Evolutionary conservation across 1,284 basidiomycete genomes (phyloP).

Genomic region (Pseudozyma tsukubaensis): DNA sequence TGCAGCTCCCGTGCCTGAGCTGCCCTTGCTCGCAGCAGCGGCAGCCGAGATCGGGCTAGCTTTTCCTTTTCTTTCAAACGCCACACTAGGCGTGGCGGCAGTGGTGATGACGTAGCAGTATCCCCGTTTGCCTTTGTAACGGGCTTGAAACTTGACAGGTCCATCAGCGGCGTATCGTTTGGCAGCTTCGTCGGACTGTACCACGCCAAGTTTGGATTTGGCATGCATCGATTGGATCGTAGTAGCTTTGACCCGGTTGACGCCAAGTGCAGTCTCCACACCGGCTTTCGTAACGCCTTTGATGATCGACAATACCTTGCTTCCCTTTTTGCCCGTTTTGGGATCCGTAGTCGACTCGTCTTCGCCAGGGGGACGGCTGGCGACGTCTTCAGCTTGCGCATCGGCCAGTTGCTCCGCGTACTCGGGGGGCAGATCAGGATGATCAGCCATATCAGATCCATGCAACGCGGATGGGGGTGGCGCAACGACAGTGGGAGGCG

Average conservation of each 20-base stretch:
- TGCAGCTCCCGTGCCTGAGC: conserved; percentile 11
- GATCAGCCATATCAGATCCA: conserved; percentile 34
- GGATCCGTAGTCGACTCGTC: conserved; percentile 38
- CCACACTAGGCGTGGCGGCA: conserved; percentile 65
- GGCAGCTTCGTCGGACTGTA: conserved; percentile 37
- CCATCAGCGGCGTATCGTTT: conserved; percentile 36
- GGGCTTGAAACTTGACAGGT: conserved; percentile 54
- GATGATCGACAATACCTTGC: conserved; percentile 55
- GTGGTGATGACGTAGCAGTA: conserved; percentile 63
- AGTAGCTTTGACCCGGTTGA: conserved; percentile 66
- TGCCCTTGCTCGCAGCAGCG: conserved; percentile 27
- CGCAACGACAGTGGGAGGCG: conserved; percentile 66
- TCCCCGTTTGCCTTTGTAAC: conserved; percentile 64
- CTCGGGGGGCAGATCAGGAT: conserved; percentile 58
- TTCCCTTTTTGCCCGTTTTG: conserved; percentile 50
- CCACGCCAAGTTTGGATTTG: conserved; percentile 63
- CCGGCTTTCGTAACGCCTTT: conserved; percentile 62
- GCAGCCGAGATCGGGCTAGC: conserved; percentile 25
- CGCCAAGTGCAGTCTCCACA: conserved; percentile 62
- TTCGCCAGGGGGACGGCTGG: conserved; percentile 44
- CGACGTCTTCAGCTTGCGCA: conserved; percentile 49
- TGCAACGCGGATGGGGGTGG: conserved; percentile 47
- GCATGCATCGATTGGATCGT: conserved; percentile 59
- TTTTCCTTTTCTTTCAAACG: conserved; percentile 50
- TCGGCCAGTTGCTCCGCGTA: conserved; percentile 55